Evolutionary conservation across 192 early-diverging fungal species (phyloP).

Genomic region (Chytriomyces hyalinus): DNA sequence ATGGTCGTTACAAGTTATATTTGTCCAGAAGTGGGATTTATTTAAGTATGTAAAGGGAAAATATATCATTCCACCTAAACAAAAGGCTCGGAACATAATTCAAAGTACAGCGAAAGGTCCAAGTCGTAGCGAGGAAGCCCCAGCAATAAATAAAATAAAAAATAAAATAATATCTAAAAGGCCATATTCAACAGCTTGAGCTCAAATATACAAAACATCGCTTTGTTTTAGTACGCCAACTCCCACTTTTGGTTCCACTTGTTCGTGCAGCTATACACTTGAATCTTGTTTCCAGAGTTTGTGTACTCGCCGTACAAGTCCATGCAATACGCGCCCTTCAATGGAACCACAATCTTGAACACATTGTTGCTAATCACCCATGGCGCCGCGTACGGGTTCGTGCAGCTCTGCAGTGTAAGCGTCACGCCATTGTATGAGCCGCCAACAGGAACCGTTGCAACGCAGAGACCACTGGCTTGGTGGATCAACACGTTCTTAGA

Average conservation of each 20-base stretch:
- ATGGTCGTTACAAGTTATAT: no score
- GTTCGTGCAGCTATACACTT: not conserved
- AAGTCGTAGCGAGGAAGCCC: not conserved
- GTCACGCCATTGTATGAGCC: not conserved
- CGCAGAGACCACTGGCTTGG: not conserved
- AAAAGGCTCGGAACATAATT: no score
- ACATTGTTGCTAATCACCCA: not conserved
- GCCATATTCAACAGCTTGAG: not conserved
- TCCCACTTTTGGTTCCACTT: not conserved
- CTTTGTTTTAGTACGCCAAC: not conserved
- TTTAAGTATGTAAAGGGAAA: no score
- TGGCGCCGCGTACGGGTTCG: not conserved
- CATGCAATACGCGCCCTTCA: not conserved
- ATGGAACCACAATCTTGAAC: not conserved
- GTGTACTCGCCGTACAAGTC: not conserved
- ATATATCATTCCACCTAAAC: no score
- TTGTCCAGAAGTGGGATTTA: no score
- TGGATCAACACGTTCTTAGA: not conserved
- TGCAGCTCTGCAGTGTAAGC: not conserved
- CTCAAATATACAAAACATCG: not conserved
- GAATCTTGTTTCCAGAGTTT: not conserved
- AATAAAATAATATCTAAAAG: not conserved
- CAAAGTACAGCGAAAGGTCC: no score
- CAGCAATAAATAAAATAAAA: not conserved
- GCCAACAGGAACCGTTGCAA: not conserved